phyloP scores from a whole-genome alignment of 768 basidiomycete species.

The Rhodotorula paludigena region DNA sequence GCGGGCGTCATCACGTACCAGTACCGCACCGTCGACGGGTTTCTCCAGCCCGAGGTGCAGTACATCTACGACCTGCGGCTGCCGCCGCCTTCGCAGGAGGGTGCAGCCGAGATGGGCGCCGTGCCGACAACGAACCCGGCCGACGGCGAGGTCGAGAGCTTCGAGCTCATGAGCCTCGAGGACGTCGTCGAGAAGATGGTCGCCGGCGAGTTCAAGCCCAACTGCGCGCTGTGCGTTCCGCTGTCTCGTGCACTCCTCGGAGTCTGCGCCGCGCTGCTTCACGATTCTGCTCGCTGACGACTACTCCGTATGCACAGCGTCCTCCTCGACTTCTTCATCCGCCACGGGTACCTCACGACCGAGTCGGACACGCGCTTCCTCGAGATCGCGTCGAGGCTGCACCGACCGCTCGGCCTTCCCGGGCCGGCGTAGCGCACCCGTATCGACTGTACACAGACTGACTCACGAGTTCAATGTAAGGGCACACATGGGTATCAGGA shows the following conservation, averaged over 20 bases:
- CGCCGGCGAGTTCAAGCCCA: constrained; percentile 77
- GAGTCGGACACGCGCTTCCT: constrained; percentile 61
- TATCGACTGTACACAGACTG: no score
- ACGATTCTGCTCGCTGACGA: no score
- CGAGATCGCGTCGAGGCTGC: constrained; percentile 19
- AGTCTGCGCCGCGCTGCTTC: not conserved
- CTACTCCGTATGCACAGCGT: constrained; percentile 51
- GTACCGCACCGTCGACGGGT: constrained; percentile 64
- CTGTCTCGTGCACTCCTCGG: no score
- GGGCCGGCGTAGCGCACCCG: constrained; percentile 16
- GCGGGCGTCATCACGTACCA: constrained; percentile 78
- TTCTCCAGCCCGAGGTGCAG: constrained; percentile 62
- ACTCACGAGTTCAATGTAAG: no score
- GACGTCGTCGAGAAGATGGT: constrained; percentile 63
- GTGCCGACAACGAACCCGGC: constrained; percentile 52
- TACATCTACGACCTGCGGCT: constrained; percentile 78
- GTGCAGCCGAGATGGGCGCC: not conserved
- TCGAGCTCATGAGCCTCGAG: constrained; percentile 69
- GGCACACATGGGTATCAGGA: no score
- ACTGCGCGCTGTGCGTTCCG: constrained; percentile 63
- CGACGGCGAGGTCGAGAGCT: constrained; percentile 95
- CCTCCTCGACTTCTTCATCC: constrained; percentile 80
- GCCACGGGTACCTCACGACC: constrained; percentile 76
- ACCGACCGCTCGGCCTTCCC: constrained; percentile 11
- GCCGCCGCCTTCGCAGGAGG: constrained; percentile 48